Base-by-base conservation (phyloP, 768 basidiomycete species). In the Serendipita sp. region DNA sequence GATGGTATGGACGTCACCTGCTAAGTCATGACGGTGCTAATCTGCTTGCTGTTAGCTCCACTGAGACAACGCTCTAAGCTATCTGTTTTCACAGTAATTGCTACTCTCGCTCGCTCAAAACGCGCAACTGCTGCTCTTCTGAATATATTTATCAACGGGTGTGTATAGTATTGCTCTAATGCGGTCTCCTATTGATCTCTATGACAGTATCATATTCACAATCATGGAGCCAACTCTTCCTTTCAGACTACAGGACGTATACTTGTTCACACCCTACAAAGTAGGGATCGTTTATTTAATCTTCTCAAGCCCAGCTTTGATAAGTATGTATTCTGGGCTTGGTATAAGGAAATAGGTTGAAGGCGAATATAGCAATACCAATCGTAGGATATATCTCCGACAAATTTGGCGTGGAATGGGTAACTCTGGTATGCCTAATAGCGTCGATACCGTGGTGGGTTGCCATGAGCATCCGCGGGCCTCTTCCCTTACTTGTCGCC, bases 241-340 rank as follows among this genome's bases (percentile, higher is more conserved):
- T 0, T 70, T 84, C 33, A 81, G 80, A 65, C 69, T 84, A 40
- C 78, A 81, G 66, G 69, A 69, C 11, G 65, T 77, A 5, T 85
- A 82, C 79, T 71, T 71, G 3, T 75, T 80, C 43, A 66, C 76
- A 63, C 75, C 83, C 0, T 70, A 69, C n/a, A 71, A 73, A 70
- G 82, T 86, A 4, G 87, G 87, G 4, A 68, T 88, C n/a, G 78
- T 86, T 13, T 84, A 83, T 70, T 73, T 88, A 64, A 85, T 81
- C 5, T 78, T 79, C 8, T 79, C 84, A 29, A 72, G 85, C 3
- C 87, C 86, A 0, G 80, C 82, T 0, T 69, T 88, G 15, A 73
- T 87, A 63, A 85, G 87, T 86, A 68, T 64, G 81, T 69, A 18
- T 40, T 34, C 62, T 27, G 50, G 50, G n/a, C 4, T 52, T 40